A percentile compares a stretch with the other conserved stretches of the same genome.
These are phyloP conservation scores for Cryptosporidium sp. DNA, from an alignment of 169 alveolate genomes.

Conservation along the genomic window DNA sequence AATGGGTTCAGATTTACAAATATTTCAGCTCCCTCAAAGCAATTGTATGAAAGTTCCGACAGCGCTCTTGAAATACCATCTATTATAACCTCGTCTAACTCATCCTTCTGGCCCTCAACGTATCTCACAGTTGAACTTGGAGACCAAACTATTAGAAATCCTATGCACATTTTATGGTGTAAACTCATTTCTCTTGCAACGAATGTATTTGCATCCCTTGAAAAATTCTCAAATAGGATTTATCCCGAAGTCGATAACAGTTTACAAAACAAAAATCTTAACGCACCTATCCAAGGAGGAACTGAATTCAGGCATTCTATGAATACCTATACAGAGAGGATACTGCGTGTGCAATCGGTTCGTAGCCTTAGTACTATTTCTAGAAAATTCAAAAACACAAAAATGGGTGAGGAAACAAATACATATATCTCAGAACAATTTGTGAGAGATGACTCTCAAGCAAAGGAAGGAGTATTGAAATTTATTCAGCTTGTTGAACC, in stretches of 20 bases:
- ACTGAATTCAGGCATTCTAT: constrained; percentile 1
- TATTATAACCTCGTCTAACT: neutral
- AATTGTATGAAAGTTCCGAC: neutral
- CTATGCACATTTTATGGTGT: constrained; percentile 69
- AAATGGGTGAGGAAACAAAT: neutral
- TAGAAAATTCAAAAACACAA: neutral
- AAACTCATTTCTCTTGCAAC: constrained; percentile 31
- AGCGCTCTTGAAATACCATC: neutral
- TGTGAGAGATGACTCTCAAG: constrained; percentile 35
- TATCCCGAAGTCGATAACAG: neutral
- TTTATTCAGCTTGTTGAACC: constrained; percentile 32
- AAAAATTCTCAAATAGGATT: neutral
- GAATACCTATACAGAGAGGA: neutral
- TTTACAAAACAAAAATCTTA: neutral
- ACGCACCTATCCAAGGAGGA: neutral
- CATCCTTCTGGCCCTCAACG: constrained; percentile 37
- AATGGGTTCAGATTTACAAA: neutral
- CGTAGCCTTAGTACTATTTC: constrained; percentile 18
- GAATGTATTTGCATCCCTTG: constrained; percentile 9
- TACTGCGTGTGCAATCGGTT: neutral
- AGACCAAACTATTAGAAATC: constrained; percentile 41
- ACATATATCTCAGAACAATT: neutral
- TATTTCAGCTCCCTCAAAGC: neutral
- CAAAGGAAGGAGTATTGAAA: constrained; percentile 1
- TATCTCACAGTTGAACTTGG: constrained; percentile 27